Base-by-base conservation (phyloP, 192 early-diverging fungal genomes). In the Entophlyctis helioformis region DNA sequence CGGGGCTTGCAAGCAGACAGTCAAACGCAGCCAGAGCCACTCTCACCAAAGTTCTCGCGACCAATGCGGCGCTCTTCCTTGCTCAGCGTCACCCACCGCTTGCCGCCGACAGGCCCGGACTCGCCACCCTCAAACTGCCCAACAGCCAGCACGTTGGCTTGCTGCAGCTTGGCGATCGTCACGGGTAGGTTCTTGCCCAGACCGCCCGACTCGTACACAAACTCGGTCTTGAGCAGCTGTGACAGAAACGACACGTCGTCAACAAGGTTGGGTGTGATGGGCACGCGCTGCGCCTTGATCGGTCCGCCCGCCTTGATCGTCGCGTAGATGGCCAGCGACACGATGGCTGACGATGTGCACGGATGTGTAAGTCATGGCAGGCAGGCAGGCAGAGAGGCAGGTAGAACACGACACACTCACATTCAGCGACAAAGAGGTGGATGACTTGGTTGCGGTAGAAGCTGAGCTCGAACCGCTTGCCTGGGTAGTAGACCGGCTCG, bases 401-500 rank as follows among this genome's bases (percentile, higher is more conserved):
- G n/a, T n/a, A n/a, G n/a, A n/a, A n/a, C n/a, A n/a, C n/a, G n/a
- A n/a, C 10, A 38, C 7, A 27, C 34, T 44, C 50, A 79, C 71
- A 63, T 65, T 84, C 72, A 20, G 51, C 40, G 8, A 76, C 46
- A 48, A 76, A 76, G 29, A 72, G 29, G 39, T 76, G 67, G 21
- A 76, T 68, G n/a, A 86, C 82, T 53, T 87, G 83, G 43, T 89
- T 89, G 24, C 86, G 69, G 56, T 89, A 89, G 50, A 82, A 86
- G 33, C 75, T 79, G 1, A 89, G 62, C 56, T 86, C 84, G 49
- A 89, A 89, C 25, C 83, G 71, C 58, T 84, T 86, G 16, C 81
- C 66, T 3, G 76, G 83, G 52, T 84, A 87, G 60, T 83, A 89
- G 5, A 84, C 80, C 15, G 81, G 78, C 46, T 89, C 86, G 16